Evolutionary conservation across 2,329 filamentous ascomycete genomes (phyloP), one percentile per base, ranked within the genome.

Genomic region (Coniosporium tulheliwenetii): DNA sequence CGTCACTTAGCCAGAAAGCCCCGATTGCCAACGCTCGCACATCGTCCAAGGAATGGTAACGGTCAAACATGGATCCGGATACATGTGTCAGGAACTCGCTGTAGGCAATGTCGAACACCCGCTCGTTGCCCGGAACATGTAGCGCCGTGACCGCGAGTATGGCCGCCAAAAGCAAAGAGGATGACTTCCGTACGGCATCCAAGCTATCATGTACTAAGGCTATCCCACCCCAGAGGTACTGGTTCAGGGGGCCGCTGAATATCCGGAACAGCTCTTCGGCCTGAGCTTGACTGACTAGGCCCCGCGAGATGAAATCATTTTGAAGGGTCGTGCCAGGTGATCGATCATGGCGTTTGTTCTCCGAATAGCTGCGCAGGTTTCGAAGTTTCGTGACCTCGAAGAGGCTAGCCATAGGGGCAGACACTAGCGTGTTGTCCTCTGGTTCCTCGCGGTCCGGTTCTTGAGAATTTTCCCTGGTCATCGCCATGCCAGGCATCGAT

Each of bases 331-430:
- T 58, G 8, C 56, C 59, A 26, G 19, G 19, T 26, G 19, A 26
- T 26, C 19, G 19, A 40, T 54, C 55, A 29, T 32, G 30, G 16
- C 32, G 26, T 10, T 19, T 12, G 19, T 59, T 57, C 15, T 52
- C 49, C 26, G 55, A 58, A 41, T 60, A 60, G 39, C 60, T 60
- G 30, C 60, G 51, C 41, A 63, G 44, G 37, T 63, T 61, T 29
- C 60, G 59, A 38, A 73, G 53, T 40, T 69, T 67, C 1, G 70
- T 73, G 10, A 72, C 67, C 44, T 72, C 69, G 49, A 70, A 72
- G 10, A 73, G 52, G 51, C 65, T 70, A 39, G 66, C 63, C 67
- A 73, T 72, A 0, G 67, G 67, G 10, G 67, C 66, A 12, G 65
- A 61, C 1, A 70, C 65, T 30, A 67, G 52, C 9, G 29, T 36